Conservation (phyloP, 2,329 filamentous ascomycete genomes). For the Fonsecaea erecta region DNA sequence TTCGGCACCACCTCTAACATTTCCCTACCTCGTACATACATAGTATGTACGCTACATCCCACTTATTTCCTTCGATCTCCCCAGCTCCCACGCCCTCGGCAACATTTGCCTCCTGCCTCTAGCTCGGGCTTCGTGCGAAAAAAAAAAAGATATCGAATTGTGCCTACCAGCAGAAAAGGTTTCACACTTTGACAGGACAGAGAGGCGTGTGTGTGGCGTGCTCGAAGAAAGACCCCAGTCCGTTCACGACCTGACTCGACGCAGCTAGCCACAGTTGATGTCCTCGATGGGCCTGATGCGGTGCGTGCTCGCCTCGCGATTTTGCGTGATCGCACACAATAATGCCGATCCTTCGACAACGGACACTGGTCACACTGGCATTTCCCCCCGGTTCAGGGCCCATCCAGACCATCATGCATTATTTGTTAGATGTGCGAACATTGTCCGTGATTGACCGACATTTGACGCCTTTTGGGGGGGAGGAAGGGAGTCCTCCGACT, state of each 20-base stretch:
- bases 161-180: neutral
- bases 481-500: neutral
- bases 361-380: too few species aligned
- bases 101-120: neutral
- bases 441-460: neutral
- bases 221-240: too few species aligned
- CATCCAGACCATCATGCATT: neutral
- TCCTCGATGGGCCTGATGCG: too few species aligned
- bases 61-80: too few species aligned
- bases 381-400: neutral
- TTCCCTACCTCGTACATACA: too few species aligned
- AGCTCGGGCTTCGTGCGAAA: too few species aligned
- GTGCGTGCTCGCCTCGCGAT: constrained; percentile 1
- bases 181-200: neutral
- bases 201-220: neutral
- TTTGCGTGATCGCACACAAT: constrained; percentile 10
- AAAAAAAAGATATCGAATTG: neutral
- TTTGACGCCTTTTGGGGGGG: neutral
- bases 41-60: too few species aligned
- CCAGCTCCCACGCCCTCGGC: neutral
- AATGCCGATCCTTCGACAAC: neutral
- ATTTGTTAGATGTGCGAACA: too few species aligned
- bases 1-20: too few species aligned
- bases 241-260: neutral
- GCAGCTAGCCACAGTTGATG: neutral